Conservation (phyloP, 176 grass and related monocot genomes). For the Carex pumila region DNA sequence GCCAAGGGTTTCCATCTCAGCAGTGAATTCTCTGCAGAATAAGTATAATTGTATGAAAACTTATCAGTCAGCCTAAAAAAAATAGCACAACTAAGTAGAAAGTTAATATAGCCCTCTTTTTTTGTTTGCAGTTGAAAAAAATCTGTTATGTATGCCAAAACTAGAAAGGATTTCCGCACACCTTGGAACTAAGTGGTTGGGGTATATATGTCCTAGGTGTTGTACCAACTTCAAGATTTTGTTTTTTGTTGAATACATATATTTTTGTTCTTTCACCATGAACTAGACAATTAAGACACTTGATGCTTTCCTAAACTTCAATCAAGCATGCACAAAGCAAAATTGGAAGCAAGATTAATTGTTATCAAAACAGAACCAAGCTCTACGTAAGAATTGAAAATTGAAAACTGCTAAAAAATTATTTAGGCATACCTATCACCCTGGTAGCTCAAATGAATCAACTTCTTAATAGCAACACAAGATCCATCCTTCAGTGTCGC, state of each 20-base stretch:
- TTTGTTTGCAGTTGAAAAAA: not conserved
- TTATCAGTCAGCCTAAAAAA: not conserved
- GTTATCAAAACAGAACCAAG: not conserved
- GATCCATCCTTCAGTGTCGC: constrained; percentile 84
- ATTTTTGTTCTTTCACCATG: not conserved
- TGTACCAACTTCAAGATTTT: not conserved
- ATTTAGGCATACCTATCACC: constrained; percentile 38
- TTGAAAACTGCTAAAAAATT: not conserved
- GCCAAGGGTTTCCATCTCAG: constrained; percentile 95
- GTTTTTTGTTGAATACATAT: not conserved
- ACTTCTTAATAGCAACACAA: constrained; percentile 85
- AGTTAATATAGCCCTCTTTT: not conserved
- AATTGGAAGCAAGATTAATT: not conserved
- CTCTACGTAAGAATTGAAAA: not conserved
- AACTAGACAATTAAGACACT: not conserved
- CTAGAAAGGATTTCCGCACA: not conserved
- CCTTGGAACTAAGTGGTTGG: not conserved
- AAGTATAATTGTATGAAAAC: not conserved
- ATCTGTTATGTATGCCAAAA: not conserved
- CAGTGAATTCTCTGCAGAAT: constrained; percentile 70
- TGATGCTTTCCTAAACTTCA: not conserved
- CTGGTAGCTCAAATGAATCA: constrained; percentile 89
- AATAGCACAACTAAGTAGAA: not conserved
- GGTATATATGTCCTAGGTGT: not conserved
- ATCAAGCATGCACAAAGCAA: not conserved